A percentile compares a stretch with the other conserved stretches of the same genome.
Conservation (phyloP, 1,284 basidiomycete species). For the Puccinia polysora region DNA sequence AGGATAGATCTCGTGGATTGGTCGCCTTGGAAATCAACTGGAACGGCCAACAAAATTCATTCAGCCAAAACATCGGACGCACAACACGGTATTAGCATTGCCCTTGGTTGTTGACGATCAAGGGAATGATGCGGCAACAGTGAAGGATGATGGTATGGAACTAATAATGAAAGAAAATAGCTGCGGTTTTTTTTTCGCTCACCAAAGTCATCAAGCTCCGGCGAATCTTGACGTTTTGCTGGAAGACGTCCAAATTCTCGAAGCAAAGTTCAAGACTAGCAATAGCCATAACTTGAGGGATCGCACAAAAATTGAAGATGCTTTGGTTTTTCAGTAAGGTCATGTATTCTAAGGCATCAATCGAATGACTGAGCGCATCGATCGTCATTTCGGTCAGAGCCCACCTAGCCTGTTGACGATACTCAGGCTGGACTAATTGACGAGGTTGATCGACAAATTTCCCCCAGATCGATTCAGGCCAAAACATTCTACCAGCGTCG, state of each 20-base stretch:
- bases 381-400: constrained; percentile 82
- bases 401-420: constrained; percentile 66
- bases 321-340: constrained; percentile 80
- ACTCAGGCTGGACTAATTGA: constrained; percentile 58
- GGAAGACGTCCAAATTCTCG: constrained; percentile 86
- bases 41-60: not conserved
- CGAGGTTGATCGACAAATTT: constrained; percentile 62
- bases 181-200: constrained; percentile 48
- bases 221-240: constrained; percentile 88
- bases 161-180: not conserved
- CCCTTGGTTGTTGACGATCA: not conserved
- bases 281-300: constrained; percentile 93
- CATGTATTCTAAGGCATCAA: constrained; percentile 84
- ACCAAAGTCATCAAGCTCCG: constrained; percentile 82
- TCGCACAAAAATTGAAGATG: constrained; percentile 94
- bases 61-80: no score
- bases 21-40: constrained; percentile 84
- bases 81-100: not conserved
- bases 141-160: no score
- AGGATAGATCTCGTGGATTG: constrained; percentile 85
- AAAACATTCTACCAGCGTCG: constrained; percentile 80
- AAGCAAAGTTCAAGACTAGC: constrained; percentile 87
- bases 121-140: not conserved
- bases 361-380: constrained; percentile 79
- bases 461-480: constrained; percentile 91